Base-by-base conservation (phyloP, 768 basidiomycete genomes). In the Amanita phalloides region DNA sequence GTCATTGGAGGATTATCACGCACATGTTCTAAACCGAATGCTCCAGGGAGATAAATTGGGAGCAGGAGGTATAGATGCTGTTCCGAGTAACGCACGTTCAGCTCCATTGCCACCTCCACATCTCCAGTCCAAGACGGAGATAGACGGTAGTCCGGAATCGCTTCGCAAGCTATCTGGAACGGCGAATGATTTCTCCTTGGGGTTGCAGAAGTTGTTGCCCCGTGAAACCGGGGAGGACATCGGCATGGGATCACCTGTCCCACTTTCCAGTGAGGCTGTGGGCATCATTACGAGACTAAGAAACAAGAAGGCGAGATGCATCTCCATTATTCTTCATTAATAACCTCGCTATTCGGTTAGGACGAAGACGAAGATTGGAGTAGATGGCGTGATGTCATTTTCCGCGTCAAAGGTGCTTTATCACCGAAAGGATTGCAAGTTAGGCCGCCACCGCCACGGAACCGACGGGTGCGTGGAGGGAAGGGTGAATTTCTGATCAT, bases 321-420 rank as follows among this genome's bases (percentile, higher is more conserved):
- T 13, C 70, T 58, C 30, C 37, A 53, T 46, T 45, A 51, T 32
- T 13, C n/a, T 28, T 37, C 33, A 57, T 38, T 36, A 21, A 28
- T 3, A 6, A 13, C 10, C 38, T 20, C 10, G 51, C 36, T 10
- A 45, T 17, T 21, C 45, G 35, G 58, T 10, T 53, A 89, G 84
- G 90, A 94, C 60, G 84, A 88, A 67, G 77, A 81, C 52, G 90
- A 94, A 61, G 90, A 93, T 58, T 90, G 85, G 86, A 79, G 87
- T 53, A 79, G 90, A 41, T 90, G 87, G 87, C 75, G 89, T 17
- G 90, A 93, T 60, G 81, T 88, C 30, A 75, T 91, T 10, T 91
- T 90, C 64, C 79, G 81, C 4, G 83, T 82, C 5, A 90, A 86
- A 64, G 82, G 77, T 4, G 69, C 73, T 28, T 66, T 89, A 57